A percentile compares a stretch with the other conserved stretches of the same genome.
phyloP scores from a whole-genome alignment of 345 rosid species.

The Psidium friedrichsthalianum region DNA sequence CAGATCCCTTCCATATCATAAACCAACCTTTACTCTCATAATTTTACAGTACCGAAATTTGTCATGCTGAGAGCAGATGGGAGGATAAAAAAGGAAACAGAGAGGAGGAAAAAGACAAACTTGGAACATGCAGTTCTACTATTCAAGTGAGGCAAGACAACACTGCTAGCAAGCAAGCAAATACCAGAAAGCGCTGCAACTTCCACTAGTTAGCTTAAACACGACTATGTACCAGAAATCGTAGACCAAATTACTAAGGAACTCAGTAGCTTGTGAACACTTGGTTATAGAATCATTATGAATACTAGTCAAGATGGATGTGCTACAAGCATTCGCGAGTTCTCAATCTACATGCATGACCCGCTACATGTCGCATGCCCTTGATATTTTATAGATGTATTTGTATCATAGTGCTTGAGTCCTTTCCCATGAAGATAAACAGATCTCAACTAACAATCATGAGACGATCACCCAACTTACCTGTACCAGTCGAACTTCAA shows the following conservation, averaged over 20 bases:
- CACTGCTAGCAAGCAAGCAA: neutral
- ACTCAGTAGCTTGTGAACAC: neutral
- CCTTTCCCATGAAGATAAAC: neutral
- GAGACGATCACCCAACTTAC: conserved; percentile 14
- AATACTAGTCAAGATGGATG: neutral
- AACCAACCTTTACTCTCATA: neutral
- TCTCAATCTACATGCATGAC: neutral
- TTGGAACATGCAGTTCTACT: neutral
- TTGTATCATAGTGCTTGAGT: neutral
- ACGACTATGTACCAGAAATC: neutral
- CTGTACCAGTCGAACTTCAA: conserved; percentile 69
- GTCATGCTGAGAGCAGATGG: neutral
- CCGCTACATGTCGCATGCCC: neutral
- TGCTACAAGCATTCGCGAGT: neutral
- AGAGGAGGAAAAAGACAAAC: neutral
- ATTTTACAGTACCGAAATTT: neutral
- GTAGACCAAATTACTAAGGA: neutral
- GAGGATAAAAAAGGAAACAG: neutral
- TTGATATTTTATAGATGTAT: neutral
- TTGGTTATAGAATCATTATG: neutral
- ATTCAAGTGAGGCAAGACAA: neutral
- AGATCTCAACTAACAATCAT: neutral
- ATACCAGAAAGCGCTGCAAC: neutral
- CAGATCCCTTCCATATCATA: neutral
- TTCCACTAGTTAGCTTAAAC: neutral